Base-by-base conservation (phyloP, 345 rosid species). In the Lumnitzera racemosa region DNA sequence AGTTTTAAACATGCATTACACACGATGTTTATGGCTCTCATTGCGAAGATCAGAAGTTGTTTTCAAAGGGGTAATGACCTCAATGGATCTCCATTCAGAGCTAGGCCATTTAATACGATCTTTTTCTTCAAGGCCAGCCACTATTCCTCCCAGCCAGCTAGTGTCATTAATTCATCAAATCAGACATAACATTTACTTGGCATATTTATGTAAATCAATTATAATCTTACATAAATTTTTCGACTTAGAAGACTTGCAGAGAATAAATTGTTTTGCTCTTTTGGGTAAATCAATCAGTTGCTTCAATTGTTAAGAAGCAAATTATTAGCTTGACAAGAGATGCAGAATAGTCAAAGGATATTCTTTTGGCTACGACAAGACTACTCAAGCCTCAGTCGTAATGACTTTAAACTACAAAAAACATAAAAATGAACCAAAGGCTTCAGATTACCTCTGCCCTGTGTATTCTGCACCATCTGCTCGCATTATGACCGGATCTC, bases 31-130 rank as follows among this genome's bases (percentile, higher is more conserved):
- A 15, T n/a, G 20, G 11, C 3, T 2, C 13, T 16, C 20, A 52
- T 2, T 52, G 11, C 5, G 25, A 52, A 15, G 1, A 17, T 52
- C 23, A 15, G 25, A n/a, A 3, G 15, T 15, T 3, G 20, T n/a
- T 29, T 43, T 31, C 17, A 31, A 23, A 59, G 17, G 53, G 51
- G 12, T 36, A n/a, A 63, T 70, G 55, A 86, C 89, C 80, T 70
- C 67, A 17, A 81, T 81, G 57, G 79, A 65, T 66, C 78, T 76
- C 92, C 92, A 86, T 61, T 78, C 69, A n/a, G 92, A 86, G 64
- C 64, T 43, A 8, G 80, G 83, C 87, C 87, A 86, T 57, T 79
- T 68, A 41, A 66, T 62, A 23, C 13, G 80, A 74, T 86, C 92
- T 11, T 77, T 15, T 23, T 74, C 85, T 69, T 67, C 75, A 41